A percentile compares a stretch with the other conserved stretches of the same genome.
Conservation (phyloP, 257 asterid species). For the Solanum tarijense region DNA sequence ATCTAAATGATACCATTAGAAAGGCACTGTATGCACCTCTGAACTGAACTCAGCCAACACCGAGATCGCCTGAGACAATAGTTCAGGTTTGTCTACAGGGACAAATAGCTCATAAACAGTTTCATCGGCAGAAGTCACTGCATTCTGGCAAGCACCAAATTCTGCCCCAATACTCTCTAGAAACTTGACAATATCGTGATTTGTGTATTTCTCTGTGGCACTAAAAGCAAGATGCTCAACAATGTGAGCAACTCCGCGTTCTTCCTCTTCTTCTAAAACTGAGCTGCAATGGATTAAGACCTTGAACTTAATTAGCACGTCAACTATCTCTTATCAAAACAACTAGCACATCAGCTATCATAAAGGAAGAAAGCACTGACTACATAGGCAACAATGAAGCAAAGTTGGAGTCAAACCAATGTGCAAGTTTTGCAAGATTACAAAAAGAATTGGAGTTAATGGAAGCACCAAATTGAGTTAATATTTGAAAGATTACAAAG, state of each 20-base stretch:
- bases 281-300: constrained; percentile 64
- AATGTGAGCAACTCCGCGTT: constrained; percentile 97
- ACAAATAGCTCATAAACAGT: constrained; percentile 88
- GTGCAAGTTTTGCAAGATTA: background rate
- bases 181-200: constrained; percentile 85
- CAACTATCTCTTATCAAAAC: constrained; percentile 3
- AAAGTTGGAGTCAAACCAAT: background rate
- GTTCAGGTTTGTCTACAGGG: constrained; percentile 88
- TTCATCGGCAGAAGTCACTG: constrained; percentile 86
- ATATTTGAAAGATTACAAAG: background rate
- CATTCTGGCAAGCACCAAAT: constrained; percentile 96
- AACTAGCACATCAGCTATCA: background rate
- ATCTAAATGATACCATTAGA: background rate
- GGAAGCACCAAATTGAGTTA: background rate
- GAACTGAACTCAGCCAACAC: constrained; percentile 89
- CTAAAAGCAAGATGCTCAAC: constrained; percentile 97
- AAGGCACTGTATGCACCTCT: constrained; percentile 42
- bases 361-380: background rate
- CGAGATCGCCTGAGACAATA: constrained; percentile 78
- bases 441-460: background rate
- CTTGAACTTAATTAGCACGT: constrained; percentile 17
- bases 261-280: constrained; percentile 94
- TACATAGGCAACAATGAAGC: background rate
- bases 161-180: constrained; percentile 95
- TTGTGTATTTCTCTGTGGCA: constrained; percentile 81